phyloP scores from a whole-genome alignment of 2,329 filamentous ascomycete species.

The Onygenales sp. region DNA sequence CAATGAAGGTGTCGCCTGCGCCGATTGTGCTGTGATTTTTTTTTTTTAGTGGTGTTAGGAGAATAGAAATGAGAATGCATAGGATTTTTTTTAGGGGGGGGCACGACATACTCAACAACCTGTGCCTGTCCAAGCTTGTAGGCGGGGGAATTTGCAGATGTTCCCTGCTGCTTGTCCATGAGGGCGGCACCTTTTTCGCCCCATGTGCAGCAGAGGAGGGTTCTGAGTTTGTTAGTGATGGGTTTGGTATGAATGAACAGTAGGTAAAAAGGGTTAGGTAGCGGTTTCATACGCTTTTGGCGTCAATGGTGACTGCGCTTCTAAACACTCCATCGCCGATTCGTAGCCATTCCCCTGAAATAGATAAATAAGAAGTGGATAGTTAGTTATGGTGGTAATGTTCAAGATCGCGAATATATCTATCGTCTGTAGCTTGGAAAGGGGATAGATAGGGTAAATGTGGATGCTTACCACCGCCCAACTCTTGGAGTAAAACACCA shows the following conservation, averaged over 20 bases:
- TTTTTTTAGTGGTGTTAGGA: not conserved
- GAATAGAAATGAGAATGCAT: conserved; percentile 9
- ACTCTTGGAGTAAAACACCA: conserved; percentile 63
- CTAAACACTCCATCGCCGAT: conserved; percentile 45
- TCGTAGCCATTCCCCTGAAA: conserved; percentile 29
- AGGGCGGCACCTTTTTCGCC: conserved; percentile 45
- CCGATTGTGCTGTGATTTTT: conserved; percentile 51
- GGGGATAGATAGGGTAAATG: not conserved
- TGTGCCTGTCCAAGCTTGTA: conserved; percentile 27
- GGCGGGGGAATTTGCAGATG: conserved; percentile 36
- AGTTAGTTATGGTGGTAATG: no score
- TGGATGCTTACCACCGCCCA: conserved; percentile 55
- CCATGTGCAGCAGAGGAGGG: conserved; percentile 50
- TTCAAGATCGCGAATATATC: no score
- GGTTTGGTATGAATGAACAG: not conserved
- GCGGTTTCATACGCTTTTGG: conserved; percentile 37
- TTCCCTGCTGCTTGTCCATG: conserved; percentile 29
- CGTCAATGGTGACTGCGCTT: conserved; percentile 30
- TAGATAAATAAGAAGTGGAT: not conserved
- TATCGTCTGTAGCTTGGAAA: not conserved
- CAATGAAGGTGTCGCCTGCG: conserved; percentile 67
- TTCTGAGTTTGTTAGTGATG: conserved; percentile 21
- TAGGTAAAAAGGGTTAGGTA: not conserved
- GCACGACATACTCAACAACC: conserved; percentile 51
- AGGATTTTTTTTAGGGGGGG: not conserved